Percentiles rank a stretch among this genome's conserved stretches.
Conservation (phyloP, 2,329 filamentous ascomycete genomes). For the Ascochyta clinopodiicola region DNA sequence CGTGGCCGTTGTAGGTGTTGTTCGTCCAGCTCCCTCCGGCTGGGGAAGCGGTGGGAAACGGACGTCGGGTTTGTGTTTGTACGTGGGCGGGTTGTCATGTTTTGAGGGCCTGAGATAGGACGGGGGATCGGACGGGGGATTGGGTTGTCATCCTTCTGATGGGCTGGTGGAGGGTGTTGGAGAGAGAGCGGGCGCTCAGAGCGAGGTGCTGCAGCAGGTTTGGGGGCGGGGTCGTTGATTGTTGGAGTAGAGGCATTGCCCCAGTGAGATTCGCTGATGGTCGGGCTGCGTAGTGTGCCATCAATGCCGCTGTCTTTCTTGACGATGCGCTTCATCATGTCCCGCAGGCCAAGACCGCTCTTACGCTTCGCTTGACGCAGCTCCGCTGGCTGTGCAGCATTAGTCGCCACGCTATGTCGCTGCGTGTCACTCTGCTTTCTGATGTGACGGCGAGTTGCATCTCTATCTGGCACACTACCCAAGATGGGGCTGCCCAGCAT, state of each 20-base stretch:
- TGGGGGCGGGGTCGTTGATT: not conserved
- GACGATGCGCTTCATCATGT: slow-evolving; percentile 38
- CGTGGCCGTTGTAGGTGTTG: slow-evolving; percentile 8
- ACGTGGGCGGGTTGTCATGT: not conserved
- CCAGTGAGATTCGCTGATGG: slow-evolving; percentile 1
- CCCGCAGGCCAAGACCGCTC: slow-evolving; percentile 31
- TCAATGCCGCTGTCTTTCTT: slow-evolving; percentile 28
- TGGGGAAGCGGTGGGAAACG: slow-evolving; percentile 4
- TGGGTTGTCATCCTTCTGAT: not conserved
- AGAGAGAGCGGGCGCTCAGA: slow-evolving; percentile 3
- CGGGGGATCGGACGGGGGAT: slow-evolving; percentile 11
- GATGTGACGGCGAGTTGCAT: slow-evolving; percentile 1
- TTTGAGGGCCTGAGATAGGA: slow-evolving; percentile 5
- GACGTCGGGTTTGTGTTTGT: slow-evolving; percentile 14
- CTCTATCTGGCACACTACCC: slow-evolving; percentile 7
- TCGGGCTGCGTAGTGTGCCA: slow-evolving; percentile 1
- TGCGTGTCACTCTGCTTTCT: slow-evolving; percentile 24
- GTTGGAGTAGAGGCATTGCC: slow-evolving; percentile 2
- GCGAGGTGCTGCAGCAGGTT: not conserved
- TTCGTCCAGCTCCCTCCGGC: slow-evolving; percentile 8
- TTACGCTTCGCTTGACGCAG: slow-evolving; percentile 21
- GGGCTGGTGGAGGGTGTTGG: not conserved
- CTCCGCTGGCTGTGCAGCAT: slow-evolving; percentile 33
- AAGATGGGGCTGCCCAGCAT: slow-evolving; percentile 11
- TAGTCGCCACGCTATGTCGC: slow-evolving; percentile 26